Base-by-base conservation (phyloP, 495 filamentous ascomycete genomes). In the Penicillium diatomitis region DNA sequence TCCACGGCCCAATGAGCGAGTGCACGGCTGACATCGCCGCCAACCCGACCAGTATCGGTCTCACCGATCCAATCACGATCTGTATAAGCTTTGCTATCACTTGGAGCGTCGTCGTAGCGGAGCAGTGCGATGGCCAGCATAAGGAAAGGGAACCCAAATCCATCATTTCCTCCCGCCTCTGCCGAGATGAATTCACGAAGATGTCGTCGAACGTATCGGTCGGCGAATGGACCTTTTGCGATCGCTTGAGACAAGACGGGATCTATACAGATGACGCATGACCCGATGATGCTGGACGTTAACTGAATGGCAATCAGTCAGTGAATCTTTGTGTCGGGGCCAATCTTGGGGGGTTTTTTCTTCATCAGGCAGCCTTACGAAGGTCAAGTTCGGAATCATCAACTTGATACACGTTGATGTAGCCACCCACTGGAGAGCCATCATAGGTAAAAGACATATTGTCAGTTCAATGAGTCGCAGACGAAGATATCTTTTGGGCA, bases 161-260 rank as follows among this genome's bases (percentile, higher is more conserved):
- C 79, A 47, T 83, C 79, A 55, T 82, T 81, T 6, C 73, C 77
- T 10, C 78, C 79, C 6, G 77, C 78, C 55, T 82, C 78, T 7
- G 78, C 72, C 0, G 78, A 80, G 31, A 82, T 83, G 41, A 83
- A 79, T 57, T 83, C 76, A n/a, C 78, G 73, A 27, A 83, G 68
- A 33, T 69, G 61, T 8, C 78, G 68, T 33, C 72, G 64, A 32
- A 82, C 79, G 44, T 74, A 81, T 51, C 77, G 78, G 55, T 82
- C 78, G 5, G 79, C 72, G 51, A 83, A 83, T 0, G 78, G 77
- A 0, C 79, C 79, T 55, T 82, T 83, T 20, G 78, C 78, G 42
- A 83, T 73, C 32, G 78, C 77, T 57, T 83, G 78, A 1, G 77
- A 80, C 5, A 82, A 65, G 41, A 81, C 67, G 0, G 78, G 79